A percentile compares a stretch with the other conserved stretches of the same genome.
Conservation (phyloP, 768 basidiomycete species). For the Russula brevipes region DNA sequence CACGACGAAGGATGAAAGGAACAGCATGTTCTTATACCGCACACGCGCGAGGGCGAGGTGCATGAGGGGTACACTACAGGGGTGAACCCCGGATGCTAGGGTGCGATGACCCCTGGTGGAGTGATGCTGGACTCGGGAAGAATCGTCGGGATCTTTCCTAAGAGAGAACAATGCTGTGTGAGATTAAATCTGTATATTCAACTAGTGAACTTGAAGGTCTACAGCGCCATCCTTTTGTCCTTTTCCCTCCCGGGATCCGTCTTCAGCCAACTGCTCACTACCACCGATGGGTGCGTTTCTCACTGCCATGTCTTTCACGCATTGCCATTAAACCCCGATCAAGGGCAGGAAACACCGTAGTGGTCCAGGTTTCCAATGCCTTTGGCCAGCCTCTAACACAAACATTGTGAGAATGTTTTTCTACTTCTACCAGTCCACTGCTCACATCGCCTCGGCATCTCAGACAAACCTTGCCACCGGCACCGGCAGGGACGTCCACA, state of each 20-base stretch:
- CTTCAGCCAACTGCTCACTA: slow-evolving; percentile 38
- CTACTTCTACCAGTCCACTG: background rate
- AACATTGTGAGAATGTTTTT: slow-evolving; percentile 37
- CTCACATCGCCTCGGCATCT: background rate
- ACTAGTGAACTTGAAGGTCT: too few species aligned
- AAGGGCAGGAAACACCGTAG: slow-evolving; percentile 48
- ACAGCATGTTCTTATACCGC: too few species aligned
- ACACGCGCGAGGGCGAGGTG: too few species aligned
- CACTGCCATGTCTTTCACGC: slow-evolving; percentile 9
- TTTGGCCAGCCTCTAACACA: slow-evolving; percentile 40
- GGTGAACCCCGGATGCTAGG: too few species aligned
- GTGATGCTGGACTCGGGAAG: too few species aligned
- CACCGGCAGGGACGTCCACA: slow-evolving; percentile 20
- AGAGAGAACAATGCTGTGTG: too few species aligned
- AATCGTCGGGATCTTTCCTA: too few species aligned
- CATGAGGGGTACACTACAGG: too few species aligned
- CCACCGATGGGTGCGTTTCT: slow-evolving; percentile 42
- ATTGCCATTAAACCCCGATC: slow-evolving; percentile 6
- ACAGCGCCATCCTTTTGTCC: slow-evolving; percentile 16
- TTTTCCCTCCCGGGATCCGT: slow-evolving; percentile 26
- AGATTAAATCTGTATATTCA: too few species aligned
- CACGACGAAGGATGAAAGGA: too few species aligned
- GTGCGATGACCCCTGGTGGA: too few species aligned
- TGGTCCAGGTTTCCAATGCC: slow-evolving; percentile 42
- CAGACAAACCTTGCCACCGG: slow-evolving; percentile 23